Evolutionary conservation across 148 eudicot species (phyloP).

Genomic region (Cornus suecica): DNA sequence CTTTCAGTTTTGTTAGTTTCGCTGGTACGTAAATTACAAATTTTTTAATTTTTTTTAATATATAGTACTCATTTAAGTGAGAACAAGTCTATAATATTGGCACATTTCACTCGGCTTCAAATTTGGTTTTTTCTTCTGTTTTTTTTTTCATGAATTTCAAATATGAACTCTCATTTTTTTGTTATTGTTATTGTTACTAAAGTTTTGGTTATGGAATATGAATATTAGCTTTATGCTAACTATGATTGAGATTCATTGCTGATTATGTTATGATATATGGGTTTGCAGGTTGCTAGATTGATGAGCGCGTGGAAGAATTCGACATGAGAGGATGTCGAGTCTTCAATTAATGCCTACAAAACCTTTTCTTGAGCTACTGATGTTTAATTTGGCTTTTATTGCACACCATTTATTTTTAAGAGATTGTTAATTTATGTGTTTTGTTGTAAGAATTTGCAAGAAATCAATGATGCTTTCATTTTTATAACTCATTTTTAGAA

Average conservation of each 20-base stretch:
- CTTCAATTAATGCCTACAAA: slow-evolving; percentile 6
- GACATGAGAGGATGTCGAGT: slow-evolving; percentile 62
- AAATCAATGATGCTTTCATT: slow-evolving; percentile 11
- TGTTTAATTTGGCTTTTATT: slow-evolving; percentile 24
- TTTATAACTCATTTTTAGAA: background rate
- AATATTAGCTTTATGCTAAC: background rate
- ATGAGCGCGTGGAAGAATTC: slow-evolving; percentile 20
- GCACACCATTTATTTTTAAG: slow-evolving; percentile 22
- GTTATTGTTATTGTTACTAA: too few species aligned
- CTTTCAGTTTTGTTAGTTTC: too few species aligned
- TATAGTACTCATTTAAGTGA: too few species aligned
- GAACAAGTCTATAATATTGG: too few species aligned
- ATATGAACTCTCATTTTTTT: too few species aligned
- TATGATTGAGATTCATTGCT: background rate
- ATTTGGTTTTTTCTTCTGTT: too few species aligned
- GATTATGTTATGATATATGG: background rate
- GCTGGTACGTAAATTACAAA: too few species aligned
- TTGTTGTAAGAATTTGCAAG: background rate
- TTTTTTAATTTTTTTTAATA: too few species aligned
- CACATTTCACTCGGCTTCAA: too few species aligned
- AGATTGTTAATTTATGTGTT: slow-evolving; percentile 19
- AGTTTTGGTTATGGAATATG: background rate
- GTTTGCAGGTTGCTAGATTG: slow-evolving; percentile 33
- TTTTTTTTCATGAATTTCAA: too few species aligned
- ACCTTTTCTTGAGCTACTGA: slow-evolving; percentile 9